Percentiles rank a stretch among this genome's conserved stretches.
Conservation (phyloP, 139 green algal species). For the Volvox africanus region DNA sequence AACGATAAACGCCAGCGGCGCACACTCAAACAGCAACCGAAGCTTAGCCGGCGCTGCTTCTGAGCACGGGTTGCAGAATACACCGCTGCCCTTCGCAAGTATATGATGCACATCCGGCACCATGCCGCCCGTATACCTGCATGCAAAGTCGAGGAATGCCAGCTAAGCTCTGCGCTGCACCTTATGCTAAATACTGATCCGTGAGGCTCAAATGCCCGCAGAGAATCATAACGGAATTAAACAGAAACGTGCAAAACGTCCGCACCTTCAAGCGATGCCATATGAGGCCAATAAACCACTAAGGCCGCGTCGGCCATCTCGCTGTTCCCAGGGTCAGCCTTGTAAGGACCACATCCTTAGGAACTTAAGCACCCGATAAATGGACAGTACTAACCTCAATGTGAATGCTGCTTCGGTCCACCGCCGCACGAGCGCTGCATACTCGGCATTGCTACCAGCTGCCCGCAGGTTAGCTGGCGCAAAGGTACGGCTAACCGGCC, state of each 20-base stretch:
- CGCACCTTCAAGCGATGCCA: no score
- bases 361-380: no score
- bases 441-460: slow-evolving; percentile 67
- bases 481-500: slow-evolving; percentile 52
- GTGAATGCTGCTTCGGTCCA: slow-evolving; percentile 47
- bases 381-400: slow-evolving; percentile 20
- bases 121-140: slow-evolving; percentile 82
- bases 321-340: no score
- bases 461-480: slow-evolving; percentile 87
- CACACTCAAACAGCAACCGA: slow-evolving; percentile 87
- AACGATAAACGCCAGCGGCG: slow-evolving; percentile 80
- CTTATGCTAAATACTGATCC: no score
- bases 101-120: slow-evolving; percentile 93
- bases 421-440: slow-evolving; percentile 52
- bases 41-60: slow-evolving; percentile 80
- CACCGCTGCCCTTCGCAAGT: slow-evolving; percentile 83
- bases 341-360: no score
- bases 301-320: no score
- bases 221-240: no score
- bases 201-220: no score
- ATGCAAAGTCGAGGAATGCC: neutral
- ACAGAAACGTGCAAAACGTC: no score
- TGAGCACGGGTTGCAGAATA: slow-evolving; percentile 88
- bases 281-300: no score
- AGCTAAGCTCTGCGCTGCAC: no score